Conservation (phyloP, 768 basidiomycete species). For the Tulasnella sp. region DNA sequence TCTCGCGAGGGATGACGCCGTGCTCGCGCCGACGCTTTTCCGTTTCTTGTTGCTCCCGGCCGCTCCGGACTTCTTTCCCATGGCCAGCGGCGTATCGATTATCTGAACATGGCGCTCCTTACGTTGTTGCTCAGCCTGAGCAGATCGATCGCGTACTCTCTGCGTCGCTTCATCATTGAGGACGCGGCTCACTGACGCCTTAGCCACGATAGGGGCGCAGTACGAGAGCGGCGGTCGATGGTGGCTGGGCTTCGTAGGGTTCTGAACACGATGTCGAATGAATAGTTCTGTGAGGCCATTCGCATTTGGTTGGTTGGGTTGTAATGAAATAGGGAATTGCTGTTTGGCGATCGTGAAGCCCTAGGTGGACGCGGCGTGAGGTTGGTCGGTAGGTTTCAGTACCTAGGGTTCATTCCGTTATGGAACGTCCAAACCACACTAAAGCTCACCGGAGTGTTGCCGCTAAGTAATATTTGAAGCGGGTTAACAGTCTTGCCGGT, state of each 20-base stretch:
- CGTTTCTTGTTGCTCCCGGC: constrained; percentile 6
- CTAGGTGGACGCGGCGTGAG: background rate
- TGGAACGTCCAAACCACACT: constrained; percentile 1
- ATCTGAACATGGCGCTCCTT: constrained; percentile 8
- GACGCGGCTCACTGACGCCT: background rate
- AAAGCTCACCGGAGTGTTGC: constrained; percentile 12
- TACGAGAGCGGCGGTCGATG: constrained; percentile 6
- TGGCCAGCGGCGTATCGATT: background rate
- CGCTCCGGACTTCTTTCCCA: background rate
- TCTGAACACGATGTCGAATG: constrained; percentile 2
- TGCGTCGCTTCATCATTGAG: constrained; percentile 1
- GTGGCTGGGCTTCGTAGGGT: constrained; percentile 11
- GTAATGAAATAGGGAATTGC: constrained; percentile 6
- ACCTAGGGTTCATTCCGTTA: background rate
- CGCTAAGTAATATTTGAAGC: constrained; percentile 8
- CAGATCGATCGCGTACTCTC: constrained; percentile 5
- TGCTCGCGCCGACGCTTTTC: constrained; percentile 1
- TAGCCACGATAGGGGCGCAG: background rate
- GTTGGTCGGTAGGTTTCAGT: background rate
- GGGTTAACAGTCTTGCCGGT: constrained; percentile 1
- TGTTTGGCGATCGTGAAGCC: constrained; percentile 11
- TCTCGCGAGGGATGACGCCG: constrained; percentile 5
- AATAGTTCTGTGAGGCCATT: constrained; percentile 6
- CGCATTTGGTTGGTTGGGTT: background rate
- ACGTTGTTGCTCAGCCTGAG: background rate